phyloP scores from a whole-genome alignment of 1,139 yeast species.

The Suhomyces anneliseae region DNA sequence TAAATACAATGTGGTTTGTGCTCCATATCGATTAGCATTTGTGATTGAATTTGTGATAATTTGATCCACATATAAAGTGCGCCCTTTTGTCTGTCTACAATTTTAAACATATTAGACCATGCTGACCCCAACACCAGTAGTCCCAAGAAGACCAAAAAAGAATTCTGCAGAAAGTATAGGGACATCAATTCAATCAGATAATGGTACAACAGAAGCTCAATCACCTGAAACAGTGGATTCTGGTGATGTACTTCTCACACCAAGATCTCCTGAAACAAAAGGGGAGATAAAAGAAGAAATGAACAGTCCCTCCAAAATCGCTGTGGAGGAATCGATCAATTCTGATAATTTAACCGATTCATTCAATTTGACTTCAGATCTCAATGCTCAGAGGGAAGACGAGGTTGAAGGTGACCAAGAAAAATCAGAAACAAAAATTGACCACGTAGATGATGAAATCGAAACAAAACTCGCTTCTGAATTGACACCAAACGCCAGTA shows the following conservation, averaged over 20 bases:
- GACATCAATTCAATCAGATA: too few species aligned
- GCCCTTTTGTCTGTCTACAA: background rate
- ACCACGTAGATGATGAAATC: background rate
- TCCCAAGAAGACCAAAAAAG: constrained; percentile 11
- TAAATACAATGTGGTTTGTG: too few species aligned
- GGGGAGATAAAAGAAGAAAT: too few species aligned
- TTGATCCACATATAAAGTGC: background rate
- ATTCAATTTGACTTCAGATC: too few species aligned
- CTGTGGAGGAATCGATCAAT: too few species aligned
- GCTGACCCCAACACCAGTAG: constrained; percentile 3
- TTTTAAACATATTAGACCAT: background rate
- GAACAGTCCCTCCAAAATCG: too few species aligned
- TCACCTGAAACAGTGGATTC: background rate
- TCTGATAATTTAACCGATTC: too few species aligned
- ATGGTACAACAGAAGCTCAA: background rate
- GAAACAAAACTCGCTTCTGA: background rate
- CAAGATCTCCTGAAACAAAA: too few species aligned
- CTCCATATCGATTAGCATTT: too few species aligned
- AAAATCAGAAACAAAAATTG: background rate
- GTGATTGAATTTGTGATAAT: too few species aligned
- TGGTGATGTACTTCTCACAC: too few species aligned
- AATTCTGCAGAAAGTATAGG: background rate
- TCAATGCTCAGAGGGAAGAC: too few species aligned
- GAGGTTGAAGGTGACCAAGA: background rate
- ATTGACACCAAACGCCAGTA: background rate